Evolutionary conservation across 805 yeast species (phyloP), one percentile per base, ranked within the genome.

Genomic region (Ogataea haglerorum): DNA sequence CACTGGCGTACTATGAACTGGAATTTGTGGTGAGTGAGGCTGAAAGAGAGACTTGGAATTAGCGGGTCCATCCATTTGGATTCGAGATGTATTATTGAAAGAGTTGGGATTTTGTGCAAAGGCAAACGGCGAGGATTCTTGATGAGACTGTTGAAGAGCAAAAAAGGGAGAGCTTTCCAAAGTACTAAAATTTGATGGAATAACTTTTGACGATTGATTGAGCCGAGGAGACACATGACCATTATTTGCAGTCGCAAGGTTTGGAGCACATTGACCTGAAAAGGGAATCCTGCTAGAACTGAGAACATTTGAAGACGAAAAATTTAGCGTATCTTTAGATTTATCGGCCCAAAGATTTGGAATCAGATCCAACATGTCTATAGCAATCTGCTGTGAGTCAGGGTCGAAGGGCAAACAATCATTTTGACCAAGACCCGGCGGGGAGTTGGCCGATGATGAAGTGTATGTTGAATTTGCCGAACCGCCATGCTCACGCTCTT

Each of bases 321-420:
- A 8, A 23, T 33, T 38, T 9, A 12, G n/a, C 5, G 14, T 12
- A 10, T 17, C 23, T 3, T 26, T 32, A 6, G 26, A 8, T 19
- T 41, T 36, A n/a, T 47, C 51, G 5, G 49, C 29, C 61, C 61
- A 57, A 8, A 57, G 33, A 29, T 53, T 50, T 10, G 61, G 61
- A 22, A 57, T 47, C 27, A 56, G 35, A 13, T 46, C 53, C 55
- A 53, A 50, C 57, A 53, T 52, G 14, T 42, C 45, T 12, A 47
- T 19, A 5, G 45, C 16, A 22, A 30, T 40, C 26, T 30, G 30
- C 17, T 23, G 25, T 13, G 17, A 13, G 24, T 30, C 25, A 34
- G 25, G 19, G 23, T 34, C 32, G 29, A 6, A 15, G 3, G 36
- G 6, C 24, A 32, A 21, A 3, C 27, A 16, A 10, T 1, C 16